Base-by-base conservation (phyloP, 805 yeast genomes). In the Naumovozyma baii region DNA sequence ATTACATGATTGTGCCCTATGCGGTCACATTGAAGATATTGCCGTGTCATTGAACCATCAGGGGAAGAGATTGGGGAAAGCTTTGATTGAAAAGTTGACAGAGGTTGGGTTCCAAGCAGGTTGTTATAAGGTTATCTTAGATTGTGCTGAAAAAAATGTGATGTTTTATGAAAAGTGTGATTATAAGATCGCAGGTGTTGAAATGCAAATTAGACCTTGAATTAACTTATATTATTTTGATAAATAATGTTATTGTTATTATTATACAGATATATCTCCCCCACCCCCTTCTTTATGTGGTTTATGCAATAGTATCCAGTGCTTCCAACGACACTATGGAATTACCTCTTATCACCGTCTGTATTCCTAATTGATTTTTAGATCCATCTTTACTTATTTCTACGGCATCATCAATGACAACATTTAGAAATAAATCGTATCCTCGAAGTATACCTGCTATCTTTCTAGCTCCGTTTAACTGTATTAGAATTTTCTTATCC, bases 1-100 rank as follows among this genome's bases (percentile, higher is more conserved):
- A 46, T 86, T 92, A 46, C 98, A 90, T 62, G 74, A 67, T 31
- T 78, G 92, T 58, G 94, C 95, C 0, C 61, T 71, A 38, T 94
- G 85, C 3, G 97, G 97, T 2, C 97, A 90, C 63, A 82, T 90
- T 46, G 98, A 90, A 55, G 98, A 90, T 58, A 90, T 90, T 44
- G 81, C 96, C 1, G 94, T 90, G 3, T 69, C 77, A 15, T 56
- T 59, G 22, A 63, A 69, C 15, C 83, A 83, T 56, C 96, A 88
- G 55, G 98, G 98, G 5, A 78, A 80, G 55, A 76, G 76, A 49
- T 65, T 90, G 35, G 98, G 98, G 0, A 66, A 70, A 48, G 63
- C 69, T 14, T 58, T 90, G 61, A 83, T 90, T 48, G 64, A 69
- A 14, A 66, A 73, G 7, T 67, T 90, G 54, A 72, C 80, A 3